Conservation (phyloP, 148 eudicot genomes). For the Vaccinium vitisidaea region DNA sequence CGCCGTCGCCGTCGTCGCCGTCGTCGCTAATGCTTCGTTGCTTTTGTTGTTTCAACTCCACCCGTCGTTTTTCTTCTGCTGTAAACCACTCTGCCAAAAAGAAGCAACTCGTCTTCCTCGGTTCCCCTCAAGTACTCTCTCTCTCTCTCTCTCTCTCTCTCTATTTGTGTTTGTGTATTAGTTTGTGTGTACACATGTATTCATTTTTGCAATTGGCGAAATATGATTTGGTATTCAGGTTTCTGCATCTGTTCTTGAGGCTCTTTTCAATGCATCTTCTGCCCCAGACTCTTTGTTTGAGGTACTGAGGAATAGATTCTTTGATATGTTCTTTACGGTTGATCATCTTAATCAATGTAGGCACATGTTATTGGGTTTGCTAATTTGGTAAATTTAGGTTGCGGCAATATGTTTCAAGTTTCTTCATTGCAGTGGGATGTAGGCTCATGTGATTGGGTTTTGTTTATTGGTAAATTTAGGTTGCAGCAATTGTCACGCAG, state of each 20-base stretch:
- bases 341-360: neutral
- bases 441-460: neutral
- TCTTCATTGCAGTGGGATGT: too few relatives aligned
- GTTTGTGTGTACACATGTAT: neutral
- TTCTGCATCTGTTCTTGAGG: conserved; percentile 74
- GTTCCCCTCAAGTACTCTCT: conserved; percentile 71
- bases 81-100: conserved; percentile 29
- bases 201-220: neutral
- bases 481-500: conserved; percentile 89
- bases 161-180: too few relatives aligned
- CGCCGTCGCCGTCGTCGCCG: conserved; percentile 23
- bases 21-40: conserved; percentile 58
- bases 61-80: conserved; percentile 31
- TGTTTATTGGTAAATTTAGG: conserved; percentile 37
- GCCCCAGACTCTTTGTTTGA: conserved; percentile 56
- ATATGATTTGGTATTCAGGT: conserved; percentile 39
- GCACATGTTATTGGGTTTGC: neutral
- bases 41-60: conserved; percentile 40
- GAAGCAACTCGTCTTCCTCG: conserved; percentile 78
- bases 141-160: conserved; percentile 13
- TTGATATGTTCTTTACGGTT: neutral
- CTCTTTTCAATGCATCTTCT: conserved; percentile 75
- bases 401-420: neutral
- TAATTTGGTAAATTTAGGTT: neutral
- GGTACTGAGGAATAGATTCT: conserved; percentile 32